phyloP scores from a whole-genome alignment of 768 basidiomycete genomes.

The Lactifluus echinatus region DNA sequence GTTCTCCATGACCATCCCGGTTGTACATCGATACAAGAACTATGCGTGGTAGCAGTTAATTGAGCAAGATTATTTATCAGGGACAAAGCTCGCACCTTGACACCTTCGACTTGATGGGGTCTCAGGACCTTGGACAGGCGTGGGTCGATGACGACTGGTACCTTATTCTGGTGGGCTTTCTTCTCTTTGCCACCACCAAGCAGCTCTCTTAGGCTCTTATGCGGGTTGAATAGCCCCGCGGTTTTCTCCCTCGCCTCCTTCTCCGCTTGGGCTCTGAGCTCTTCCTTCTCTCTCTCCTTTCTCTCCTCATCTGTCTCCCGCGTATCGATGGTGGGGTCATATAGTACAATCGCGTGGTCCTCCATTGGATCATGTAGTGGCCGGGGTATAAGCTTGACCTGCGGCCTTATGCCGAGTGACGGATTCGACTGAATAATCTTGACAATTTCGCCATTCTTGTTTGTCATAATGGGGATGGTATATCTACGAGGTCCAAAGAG shows the following conservation, averaged over 20 bases:
- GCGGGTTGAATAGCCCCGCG: constrained; percentile 76
- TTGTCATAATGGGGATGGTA: constrained; percentile 74
- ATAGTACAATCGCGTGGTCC: constrained; percentile 94
- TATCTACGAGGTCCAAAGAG: constrained; percentile 46
- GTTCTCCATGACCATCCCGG: constrained; percentile 85
- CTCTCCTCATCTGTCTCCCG: constrained; percentile 84
- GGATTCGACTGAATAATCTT: constrained; percentile 49
- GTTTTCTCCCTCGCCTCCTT: constrained; percentile 62
- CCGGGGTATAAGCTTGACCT: constrained; percentile 71
- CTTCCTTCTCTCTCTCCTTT: constrained; percentile 64
- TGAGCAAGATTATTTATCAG: neutral
- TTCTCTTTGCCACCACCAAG: constrained; percentile 65
- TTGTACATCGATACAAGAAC: constrained; percentile 95
- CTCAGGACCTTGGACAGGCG: constrained; percentile 77
- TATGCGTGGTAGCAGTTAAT: constrained; percentile 27
- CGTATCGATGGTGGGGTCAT: constrained; percentile 93
- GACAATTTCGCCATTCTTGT: constrained; percentile 58
- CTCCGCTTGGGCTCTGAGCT: constrained; percentile 51
- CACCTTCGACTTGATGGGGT: constrained; percentile 97
- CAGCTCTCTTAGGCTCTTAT: constrained; percentile 79
- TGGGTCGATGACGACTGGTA: constrained; percentile 96
- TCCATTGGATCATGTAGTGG: constrained; percentile 97
- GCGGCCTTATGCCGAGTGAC: constrained; percentile 80
- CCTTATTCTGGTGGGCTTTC: constrained; percentile 62
- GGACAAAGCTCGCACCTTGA: constrained; percentile 56